Percentiles rank a stretch among this genome's conserved stretches.
phyloP scores from a whole-genome alignment of 106 monocot genomes.

The Allium fistulosum region DNA sequence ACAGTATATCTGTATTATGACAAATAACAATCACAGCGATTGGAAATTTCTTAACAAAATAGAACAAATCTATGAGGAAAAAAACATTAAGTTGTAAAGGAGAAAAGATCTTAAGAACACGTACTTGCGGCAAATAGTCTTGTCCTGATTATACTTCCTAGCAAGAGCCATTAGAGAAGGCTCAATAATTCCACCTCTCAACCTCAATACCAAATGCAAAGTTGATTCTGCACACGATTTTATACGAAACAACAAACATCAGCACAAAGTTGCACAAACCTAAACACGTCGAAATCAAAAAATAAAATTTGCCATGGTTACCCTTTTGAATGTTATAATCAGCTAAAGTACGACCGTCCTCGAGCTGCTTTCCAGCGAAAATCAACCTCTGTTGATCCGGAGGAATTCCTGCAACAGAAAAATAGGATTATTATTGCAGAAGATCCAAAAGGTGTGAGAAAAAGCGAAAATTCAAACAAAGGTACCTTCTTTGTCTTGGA shows the following conservation, averaged over 20 bases:
- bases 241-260: neutral
- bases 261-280: neutral
- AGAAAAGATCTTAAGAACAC: neutral
- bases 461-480: neutral
- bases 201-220: conserved; percentile 45
- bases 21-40: no score
- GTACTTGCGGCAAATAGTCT: conserved; percentile 53
- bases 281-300: neutral
- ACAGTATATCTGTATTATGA: no score
- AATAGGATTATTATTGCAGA: neutral
- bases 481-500: neutral
- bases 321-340: neutral
- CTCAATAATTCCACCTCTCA: conserved; percentile 51
- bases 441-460: neutral
- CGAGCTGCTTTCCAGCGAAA: neutral
- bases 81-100: no score
- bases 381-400: neutral
- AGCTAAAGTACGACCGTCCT: neutral
- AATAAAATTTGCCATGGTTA: neutral
- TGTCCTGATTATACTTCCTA: conserved; percentile 62
- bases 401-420: neutral
- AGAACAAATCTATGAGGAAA: no score
- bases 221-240: conserved; percentile 29
- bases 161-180: conserved; percentile 60
- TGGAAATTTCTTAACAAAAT: no score